A percentile compares a stretch with the other conserved stretches of the same genome.
These are phyloP conservation scores for Linum tenue DNA, from an alignment of 345 rosid genomes.

Conservation along the genomic window DNA sequence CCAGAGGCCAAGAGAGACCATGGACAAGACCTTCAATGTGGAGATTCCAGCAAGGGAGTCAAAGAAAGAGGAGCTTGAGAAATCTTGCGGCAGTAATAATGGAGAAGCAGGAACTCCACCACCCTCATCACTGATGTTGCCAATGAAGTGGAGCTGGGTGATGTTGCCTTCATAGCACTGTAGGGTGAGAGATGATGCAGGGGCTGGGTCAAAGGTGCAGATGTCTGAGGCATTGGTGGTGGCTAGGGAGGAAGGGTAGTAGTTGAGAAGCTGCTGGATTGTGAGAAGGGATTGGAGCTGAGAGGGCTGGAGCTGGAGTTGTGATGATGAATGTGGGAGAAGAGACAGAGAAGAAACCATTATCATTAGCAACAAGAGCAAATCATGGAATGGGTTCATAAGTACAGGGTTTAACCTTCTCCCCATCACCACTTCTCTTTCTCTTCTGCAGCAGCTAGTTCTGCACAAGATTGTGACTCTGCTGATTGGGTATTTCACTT, in stretches of 20 bases:
- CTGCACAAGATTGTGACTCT: too few relatives aligned
- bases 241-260: constrained; percentile 23
- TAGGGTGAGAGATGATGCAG: constrained; percentile 27
- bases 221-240: constrained; percentile 25
- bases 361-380: not conserved
- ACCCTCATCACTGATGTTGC: constrained; percentile 14
- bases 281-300: not conserved
- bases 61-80: constrained; percentile 32
- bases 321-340: constrained; percentile 17
- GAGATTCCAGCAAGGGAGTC: constrained; percentile 25
- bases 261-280: constrained; percentile 35
- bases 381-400: too few relatives aligned
- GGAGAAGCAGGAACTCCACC: constrained; percentile 8
- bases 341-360: not conserved
- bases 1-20: constrained; percentile 45
- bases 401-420: too few relatives aligned
- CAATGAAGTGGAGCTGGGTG: constrained; percentile 51
- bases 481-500: too few relatives aligned
- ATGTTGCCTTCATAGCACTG: constrained; percentile 44
- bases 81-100: constrained; percentile 16
- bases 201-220: constrained; percentile 35
- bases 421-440: too few relatives aligned
- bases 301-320: constrained; percentile 25
- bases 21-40: constrained; percentile 44
- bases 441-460: too few relatives aligned